phyloP scores from a whole-genome alignment of 2,329 filamentous ascomycete genomes.

The Sclerotinia borealis region DNA sequence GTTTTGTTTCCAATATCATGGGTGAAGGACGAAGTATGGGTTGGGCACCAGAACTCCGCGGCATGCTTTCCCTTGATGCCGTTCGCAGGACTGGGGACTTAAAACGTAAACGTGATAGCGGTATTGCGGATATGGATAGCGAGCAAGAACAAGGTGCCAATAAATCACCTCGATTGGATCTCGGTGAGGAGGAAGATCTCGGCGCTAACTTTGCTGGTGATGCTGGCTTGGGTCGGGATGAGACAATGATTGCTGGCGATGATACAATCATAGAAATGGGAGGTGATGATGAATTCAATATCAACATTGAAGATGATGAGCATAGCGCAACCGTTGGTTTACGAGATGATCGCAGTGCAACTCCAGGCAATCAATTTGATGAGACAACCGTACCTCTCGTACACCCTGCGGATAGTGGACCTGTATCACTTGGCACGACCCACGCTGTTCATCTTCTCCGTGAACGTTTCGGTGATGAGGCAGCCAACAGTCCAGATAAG shows the following conservation, averaged over 20 bases:
- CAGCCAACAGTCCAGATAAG: conserved; percentile 61
- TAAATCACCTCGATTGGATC: conserved; percentile 60
- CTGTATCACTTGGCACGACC: conserved; percentile 85
- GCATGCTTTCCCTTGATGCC: conserved; percentile 82
- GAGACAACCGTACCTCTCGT: conserved; percentile 70
- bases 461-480: conserved; percentile 74
- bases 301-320: conserved; percentile 42
- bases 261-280: conserved; percentile 61
- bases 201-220: conserved; percentile 41
- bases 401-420: conserved; percentile 76
- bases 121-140: conserved; percentile 71
- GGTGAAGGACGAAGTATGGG: conserved; percentile 69
- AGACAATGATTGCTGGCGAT: conserved; percentile 42
- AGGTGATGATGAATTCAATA: conserved; percentile 44
- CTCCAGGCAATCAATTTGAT: conserved; percentile 60
- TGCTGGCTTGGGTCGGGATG: conserved; percentile 43
- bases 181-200: conserved; percentile 56
- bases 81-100: conserved; percentile 71
- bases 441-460: conserved; percentile 93
- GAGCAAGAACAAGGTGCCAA: conserved; percentile 51
- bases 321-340: conserved; percentile 40
- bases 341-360: conserved; percentile 29
- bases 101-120: conserved; percentile 91
- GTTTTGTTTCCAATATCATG: conserved; percentile 82
- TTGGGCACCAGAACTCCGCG: conserved; percentile 89